Conservation (phyloP, 2,329 filamentous ascomycete species). For the Fusarium tricinctum region DNA sequence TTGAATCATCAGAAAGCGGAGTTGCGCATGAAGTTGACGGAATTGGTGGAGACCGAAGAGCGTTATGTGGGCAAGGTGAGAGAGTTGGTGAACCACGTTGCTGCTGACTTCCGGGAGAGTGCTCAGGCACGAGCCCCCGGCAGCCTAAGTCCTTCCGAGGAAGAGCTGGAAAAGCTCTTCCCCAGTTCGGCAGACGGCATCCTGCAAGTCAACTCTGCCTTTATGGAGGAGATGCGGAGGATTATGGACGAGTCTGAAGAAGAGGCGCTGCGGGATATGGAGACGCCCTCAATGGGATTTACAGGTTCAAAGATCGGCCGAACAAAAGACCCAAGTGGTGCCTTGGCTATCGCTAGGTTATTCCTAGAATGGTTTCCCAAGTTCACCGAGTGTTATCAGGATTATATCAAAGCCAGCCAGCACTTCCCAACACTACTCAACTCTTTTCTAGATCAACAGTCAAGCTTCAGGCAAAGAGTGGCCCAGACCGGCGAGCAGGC, state of each 20-base stretch:
- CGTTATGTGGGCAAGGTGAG: constrained; percentile 91
- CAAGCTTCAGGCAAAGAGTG: constrained; percentile 84
- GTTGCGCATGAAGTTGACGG: constrained; percentile 87
- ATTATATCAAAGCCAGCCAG: constrained; percentile 92
- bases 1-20: constrained; percentile 85
- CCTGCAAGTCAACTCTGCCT: constrained; percentile 82
- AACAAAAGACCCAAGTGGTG: constrained; percentile 80
- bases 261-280: constrained; percentile 82
- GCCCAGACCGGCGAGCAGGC: constrained; percentile 90
- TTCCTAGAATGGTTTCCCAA: constrained; percentile 93
- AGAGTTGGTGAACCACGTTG: constrained; percentile 84
- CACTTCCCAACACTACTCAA: constrained; percentile 87
- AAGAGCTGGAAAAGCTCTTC: constrained; percentile 82
- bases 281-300: constrained; percentile 63
- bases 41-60: constrained; percentile 93
- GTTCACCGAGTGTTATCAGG: constrained; percentile 90
- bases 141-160: constrained; percentile 78
- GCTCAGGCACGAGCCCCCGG: constrained; percentile 69
- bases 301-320: constrained; percentile 62
- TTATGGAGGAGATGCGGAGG: constrained; percentile 80
- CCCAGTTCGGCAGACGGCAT: constrained; percentile 85
- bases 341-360: constrained; percentile 81
- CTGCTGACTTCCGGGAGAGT: constrained; percentile 81
- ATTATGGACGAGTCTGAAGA: constrained; percentile 88
- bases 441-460: constrained; percentile 82